Evolutionary conservation across 2,329 filamentous ascomycete species (phyloP).

Genomic region (Pseudogymnoascus sp.): DNA sequence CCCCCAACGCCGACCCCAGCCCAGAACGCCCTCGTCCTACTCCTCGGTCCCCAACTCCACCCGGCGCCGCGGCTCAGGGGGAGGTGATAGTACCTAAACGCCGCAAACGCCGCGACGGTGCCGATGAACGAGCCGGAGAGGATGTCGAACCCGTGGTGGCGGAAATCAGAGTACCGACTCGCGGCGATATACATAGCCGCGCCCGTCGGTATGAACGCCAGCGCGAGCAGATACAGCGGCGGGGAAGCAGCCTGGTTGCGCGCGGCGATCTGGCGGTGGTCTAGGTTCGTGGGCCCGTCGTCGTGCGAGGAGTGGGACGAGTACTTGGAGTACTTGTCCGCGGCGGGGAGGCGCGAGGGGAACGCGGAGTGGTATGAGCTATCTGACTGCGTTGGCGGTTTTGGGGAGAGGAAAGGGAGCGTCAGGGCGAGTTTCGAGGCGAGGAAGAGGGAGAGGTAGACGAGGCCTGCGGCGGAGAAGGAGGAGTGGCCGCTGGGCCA

Average conservation of each 20-base stretch:
- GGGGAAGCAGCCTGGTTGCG: conserved; percentile 73
- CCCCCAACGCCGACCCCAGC: conserved; percentile 52
- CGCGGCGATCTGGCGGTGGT: conserved; percentile 39
- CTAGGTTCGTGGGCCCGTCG: conserved; percentile 13
- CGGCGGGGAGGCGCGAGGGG: conserved; percentile 56
- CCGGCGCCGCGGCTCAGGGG: conserved; percentile 71
- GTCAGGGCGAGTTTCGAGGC: conserved; percentile 73
- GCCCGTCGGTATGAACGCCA: conserved; percentile 64
- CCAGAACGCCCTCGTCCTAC: conserved; percentile 66
- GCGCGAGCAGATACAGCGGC: conserved; percentile 66
- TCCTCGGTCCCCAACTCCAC: conserved; percentile 82
- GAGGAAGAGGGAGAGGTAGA: conserved; percentile 81
- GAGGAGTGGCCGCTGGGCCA: conserved; percentile 74
- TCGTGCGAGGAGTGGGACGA: neutral
- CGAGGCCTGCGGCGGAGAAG: conserved; percentile 67
- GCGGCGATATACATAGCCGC: conserved; percentile 73
- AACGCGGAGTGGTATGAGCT: conserved; percentile 54
- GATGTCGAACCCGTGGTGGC: conserved; percentile 90
- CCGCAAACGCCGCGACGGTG: conserved; percentile 58
- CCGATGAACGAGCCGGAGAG: conserved; percentile 78
- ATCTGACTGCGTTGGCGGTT: conserved; percentile 24
- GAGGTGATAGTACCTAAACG: conserved; percentile 80
- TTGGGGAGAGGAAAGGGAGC: conserved; percentile 56
- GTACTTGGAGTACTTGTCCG: conserved; percentile 9
- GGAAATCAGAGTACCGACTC: conserved; percentile 80